Percentiles rank a stretch among this genome's conserved stretches.
Evolutionary conservation across 257 asterid genomes (phyloP).

Genomic region (Ballota nigra): DNA sequence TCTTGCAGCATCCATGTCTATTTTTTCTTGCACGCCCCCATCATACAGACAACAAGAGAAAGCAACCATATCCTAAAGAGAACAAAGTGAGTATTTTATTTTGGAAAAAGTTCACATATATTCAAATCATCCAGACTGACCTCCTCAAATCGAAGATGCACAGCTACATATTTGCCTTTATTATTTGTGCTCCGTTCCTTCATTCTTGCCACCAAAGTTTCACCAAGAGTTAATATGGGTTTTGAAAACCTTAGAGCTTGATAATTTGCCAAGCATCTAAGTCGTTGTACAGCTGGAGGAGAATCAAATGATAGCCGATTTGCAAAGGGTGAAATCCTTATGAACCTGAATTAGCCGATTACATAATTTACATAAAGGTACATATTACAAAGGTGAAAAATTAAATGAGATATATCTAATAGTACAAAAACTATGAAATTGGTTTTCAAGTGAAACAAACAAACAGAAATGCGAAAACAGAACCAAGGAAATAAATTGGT

Average conservation of each 20-base stretch:
- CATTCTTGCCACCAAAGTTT: slow-evolving; percentile 82
- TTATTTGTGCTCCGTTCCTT: slow-evolving; percentile 68
- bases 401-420: not conserved
- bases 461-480: not conserved
- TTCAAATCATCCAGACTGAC: slow-evolving; percentile 43
- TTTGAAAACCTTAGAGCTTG: slow-evolving; percentile 75
- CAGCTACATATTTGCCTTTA: slow-evolving; percentile 88
- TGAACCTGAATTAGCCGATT: slow-evolving; percentile 55
- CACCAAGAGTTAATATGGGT: slow-evolving; percentile 67
- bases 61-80: slow-evolving; percentile 96
- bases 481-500: not conserved
- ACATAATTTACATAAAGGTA: not conserved
- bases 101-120: slow-evolving; percentile 2
- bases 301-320: slow-evolving; percentile 87
- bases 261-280: slow-evolving; percentile 92
- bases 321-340: slow-evolving; percentile 94
- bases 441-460: not conserved
- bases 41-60: slow-evolving; percentile 94
- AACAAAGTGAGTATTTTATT: slow-evolving; percentile 20
- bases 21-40: slow-evolving; percentile 82
- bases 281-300: slow-evolving; percentile 86
- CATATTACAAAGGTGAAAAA: slow-evolving; percentile 11
- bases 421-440: not conserved
- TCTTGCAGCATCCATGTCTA: slow-evolving; percentile 97
- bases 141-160: slow-evolving; percentile 99